Evolutionary conservation across 2,329 filamentous ascomycete species (phyloP).

Genomic region (Diaporthe citriasiana): DNA sequence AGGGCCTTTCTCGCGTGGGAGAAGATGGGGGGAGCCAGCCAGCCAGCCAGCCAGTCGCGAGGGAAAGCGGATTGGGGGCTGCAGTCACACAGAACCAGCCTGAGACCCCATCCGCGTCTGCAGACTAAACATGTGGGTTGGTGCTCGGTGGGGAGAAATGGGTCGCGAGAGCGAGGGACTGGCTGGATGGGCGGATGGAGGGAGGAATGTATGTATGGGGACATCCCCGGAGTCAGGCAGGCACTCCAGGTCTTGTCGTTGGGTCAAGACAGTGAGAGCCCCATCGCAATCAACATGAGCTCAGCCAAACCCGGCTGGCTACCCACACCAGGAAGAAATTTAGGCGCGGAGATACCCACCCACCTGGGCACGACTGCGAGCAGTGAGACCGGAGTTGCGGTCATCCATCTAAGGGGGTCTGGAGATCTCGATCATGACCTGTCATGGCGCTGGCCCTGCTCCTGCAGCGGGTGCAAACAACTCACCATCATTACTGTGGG

Average conservation of each 20-base stretch:
- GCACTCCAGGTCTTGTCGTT: neutral
- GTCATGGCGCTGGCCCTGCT: neutral
- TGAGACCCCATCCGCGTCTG: constrained; percentile 27
- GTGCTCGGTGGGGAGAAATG: neutral
- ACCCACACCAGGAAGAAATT: neutral
- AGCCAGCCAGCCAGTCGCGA: neutral
- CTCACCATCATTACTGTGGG: neutral
- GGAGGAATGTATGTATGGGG: neutral
- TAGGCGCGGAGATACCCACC: neutral
- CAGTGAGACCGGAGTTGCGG: neutral
- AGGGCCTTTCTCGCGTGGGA: neutral
- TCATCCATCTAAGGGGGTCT: neutral
- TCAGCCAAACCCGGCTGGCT: neutral
- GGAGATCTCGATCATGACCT: neutral
- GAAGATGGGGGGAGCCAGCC: neutral
- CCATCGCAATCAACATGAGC: constrained; percentile 10
- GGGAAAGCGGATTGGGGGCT: neutral
- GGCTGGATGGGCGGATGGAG: neutral
- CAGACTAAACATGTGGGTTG: neutral
- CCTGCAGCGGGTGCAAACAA: constrained; percentile 6
- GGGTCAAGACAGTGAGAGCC: no score
- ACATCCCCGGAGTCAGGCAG: neutral
- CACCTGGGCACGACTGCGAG: neutral
- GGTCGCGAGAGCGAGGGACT: neutral
- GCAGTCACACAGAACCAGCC: neutral